Base-by-base conservation (phyloP, 2,329 filamentous ascomycete genomes). In the Aspergillus calidoustus region DNA sequence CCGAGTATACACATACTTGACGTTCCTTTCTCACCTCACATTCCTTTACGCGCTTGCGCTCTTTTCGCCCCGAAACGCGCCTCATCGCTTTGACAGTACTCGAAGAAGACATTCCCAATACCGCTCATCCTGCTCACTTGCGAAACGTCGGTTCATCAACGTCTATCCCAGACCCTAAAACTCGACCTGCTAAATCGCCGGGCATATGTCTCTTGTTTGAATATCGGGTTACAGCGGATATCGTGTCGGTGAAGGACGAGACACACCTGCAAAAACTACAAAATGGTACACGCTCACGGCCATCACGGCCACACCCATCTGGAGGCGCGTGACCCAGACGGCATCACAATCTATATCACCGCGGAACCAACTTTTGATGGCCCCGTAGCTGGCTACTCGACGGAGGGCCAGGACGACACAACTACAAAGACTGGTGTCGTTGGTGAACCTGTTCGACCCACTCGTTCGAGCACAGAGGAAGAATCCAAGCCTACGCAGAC, bases 361-460 rank as follows among this genome's bases (percentile, higher is more conserved):
- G 77, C 82, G 31, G 68, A 78, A 23, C 77, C 81, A 57, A 86
- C 84, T 44, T 87, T 86, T 65, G 74, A 77, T 17, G 84, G 83
- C 28, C 76, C 77, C 2, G 75, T 84, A 62, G 82, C 76, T 59
- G 82, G 81, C 62, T 84, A 81, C 67, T 75, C 76, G 15, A 84
- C 83, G 2, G 22, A 60, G 71, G 44, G 59, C 44, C 28, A 69
- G 28, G 49, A 60, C 8, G 50, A 62, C 11, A 53, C 50, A 9
- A 48, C 49, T 19, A 63, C 65, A 15, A 41, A 66, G 30, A 62
- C 68, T n/a, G 57, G 61, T n/a, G 66, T 65, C 4, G 64, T 77
- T 6, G 75, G 74, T 30, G 63, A 65, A 31, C 68, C 76, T n/a
- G 66, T 77, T 6, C 65, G 64, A 23, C 60, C 50, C 34, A 61